A percentile compares a stretch with the other conserved stretches of the same genome.
Conservation (phyloP, 2,329 filamentous ascomycete species). For the Cryoendolithus antarcticus region DNA sequence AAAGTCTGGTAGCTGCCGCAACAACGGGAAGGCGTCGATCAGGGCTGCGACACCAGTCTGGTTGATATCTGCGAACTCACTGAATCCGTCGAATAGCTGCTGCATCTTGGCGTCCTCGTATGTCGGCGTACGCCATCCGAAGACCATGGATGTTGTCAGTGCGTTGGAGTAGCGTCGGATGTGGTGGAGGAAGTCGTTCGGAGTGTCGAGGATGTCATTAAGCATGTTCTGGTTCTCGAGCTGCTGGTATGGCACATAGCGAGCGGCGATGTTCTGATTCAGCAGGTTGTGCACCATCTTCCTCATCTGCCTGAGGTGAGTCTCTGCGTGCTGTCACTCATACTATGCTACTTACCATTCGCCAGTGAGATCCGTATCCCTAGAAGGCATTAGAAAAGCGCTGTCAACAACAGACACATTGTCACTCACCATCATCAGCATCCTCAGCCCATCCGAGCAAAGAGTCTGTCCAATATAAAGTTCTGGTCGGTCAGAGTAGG, state of each 20-base stretch:
- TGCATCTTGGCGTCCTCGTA: conserved; percentile 31
- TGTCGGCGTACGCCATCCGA: conserved; percentile 28
- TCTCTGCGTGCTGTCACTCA: background rate
- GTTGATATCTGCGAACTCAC: conserved; percentile 31
- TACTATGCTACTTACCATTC: conserved; percentile 1
- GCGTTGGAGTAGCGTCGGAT: conserved; percentile 38
- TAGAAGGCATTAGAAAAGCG: conserved; percentile 1
- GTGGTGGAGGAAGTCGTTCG: conserved; percentile 31
- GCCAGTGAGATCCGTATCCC: conserved; percentile 9
- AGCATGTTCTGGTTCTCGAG: conserved; percentile 46
- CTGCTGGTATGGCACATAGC: conserved; percentile 44
- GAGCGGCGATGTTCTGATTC: conserved; percentile 31
- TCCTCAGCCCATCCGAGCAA: conserved; percentile 8
- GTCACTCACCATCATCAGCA: conserved; percentile 13
- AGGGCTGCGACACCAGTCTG: conserved; percentile 31
- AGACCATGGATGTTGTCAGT: conserved; percentile 39
- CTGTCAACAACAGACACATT: background rate
- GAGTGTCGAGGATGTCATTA: conserved; percentile 33
- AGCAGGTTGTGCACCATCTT: conserved; percentile 35
- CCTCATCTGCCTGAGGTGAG: conserved; percentile 17
- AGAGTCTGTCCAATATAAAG: conserved; percentile 12
- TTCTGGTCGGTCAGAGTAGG: conserved; percentile 12
- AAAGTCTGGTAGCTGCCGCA: conserved; percentile 34
- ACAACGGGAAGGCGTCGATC: conserved; percentile 35
- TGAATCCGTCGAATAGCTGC: conserved; percentile 33